Percentiles rank a stretch among this genome's conserved stretches.
phyloP scores from a whole-genome alignment of 352 stramenopile genomes.

The Pilasporangium apinafurcum region DNA sequence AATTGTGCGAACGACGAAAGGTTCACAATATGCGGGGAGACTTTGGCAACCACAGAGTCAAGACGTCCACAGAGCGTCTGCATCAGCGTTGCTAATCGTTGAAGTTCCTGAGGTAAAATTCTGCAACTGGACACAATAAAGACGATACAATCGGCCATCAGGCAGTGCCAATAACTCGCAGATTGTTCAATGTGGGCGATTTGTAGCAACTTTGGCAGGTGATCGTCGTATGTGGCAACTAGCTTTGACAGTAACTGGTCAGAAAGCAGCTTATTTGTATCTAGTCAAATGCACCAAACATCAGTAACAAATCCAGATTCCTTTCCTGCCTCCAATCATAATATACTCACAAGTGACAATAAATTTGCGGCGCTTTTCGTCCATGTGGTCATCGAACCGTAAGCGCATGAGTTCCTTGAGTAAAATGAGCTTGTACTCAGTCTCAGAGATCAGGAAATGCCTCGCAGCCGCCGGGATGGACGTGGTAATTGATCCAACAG shows the following conservation, averaged over 20 bases:
- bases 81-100: constrained; percentile 39
- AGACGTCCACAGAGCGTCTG: constrained; percentile 52
- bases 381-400: constrained; percentile 48
- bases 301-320: not conserved
- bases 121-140: constrained; percentile 53
- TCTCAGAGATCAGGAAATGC: constrained; percentile 73
- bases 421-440: constrained; percentile 66
- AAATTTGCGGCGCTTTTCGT: constrained; percentile 54
- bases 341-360: constrained; percentile 31
- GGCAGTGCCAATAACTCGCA: constrained; percentile 71
- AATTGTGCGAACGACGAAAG: constrained; percentile 68
- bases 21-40: constrained; percentile 81
- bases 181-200: constrained; percentile 53
- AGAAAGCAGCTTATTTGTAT: constrained; percentile 59
- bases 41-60: constrained; percentile 51
- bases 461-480: constrained; percentile 62
- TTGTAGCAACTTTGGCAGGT: constrained; percentile 51
- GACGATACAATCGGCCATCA: constrained; percentile 62
- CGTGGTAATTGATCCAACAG: constrained; percentile 24
- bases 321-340: not conserved
- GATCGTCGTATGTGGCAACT: constrained; percentile 27
- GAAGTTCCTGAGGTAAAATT: constrained; percentile 43
- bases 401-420: constrained; percentile 70
- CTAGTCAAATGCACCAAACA: constrained; percentile 4
- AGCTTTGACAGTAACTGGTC: constrained; percentile 50